These are phyloP conservation scores for Pythium utonaiense DNA, from an alignment of 352 stramenopile genomes.

Conservation along the genomic window DNA sequence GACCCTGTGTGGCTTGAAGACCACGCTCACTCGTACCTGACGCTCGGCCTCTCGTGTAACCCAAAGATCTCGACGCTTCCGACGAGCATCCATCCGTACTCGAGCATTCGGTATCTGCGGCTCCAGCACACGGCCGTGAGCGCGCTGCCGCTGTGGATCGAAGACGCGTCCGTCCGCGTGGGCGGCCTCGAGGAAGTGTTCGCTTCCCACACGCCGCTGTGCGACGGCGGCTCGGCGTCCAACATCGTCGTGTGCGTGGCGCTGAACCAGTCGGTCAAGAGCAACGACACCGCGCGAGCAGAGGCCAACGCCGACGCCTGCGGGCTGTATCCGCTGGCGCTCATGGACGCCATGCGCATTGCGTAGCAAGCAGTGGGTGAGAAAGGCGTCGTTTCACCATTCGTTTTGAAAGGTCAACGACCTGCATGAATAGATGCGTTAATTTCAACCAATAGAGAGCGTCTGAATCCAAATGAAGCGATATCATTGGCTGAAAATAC, in stretches of 20 bases:
- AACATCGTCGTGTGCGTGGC: not conserved
- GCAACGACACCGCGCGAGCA: not conserved
- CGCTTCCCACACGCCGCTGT: constrained; percentile 7
- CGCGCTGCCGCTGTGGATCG: constrained; percentile 6
- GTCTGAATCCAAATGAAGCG: not conserved
- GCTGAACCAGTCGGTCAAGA: not conserved
- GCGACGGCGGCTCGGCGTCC: not conserved
- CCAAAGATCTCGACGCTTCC: constrained; percentile 1
- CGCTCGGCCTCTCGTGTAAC: constrained; percentile 13
- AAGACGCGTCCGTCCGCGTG: not conserved
- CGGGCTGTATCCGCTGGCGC: constrained; percentile 3
- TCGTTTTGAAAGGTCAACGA: not conserved
- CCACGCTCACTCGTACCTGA: constrained; percentile 8
- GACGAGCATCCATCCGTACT: not conserved
- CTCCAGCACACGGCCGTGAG: constrained; percentile 14
- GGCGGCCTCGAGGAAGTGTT: not conserved
- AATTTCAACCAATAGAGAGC: not conserved
- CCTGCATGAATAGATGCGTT: not conserved
- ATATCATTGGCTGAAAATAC: constrained; percentile 1
- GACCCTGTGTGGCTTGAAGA: constrained; percentile 1
- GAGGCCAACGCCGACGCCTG: not conserved
- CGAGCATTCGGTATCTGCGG: constrained; percentile 6
- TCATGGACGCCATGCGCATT: constrained; percentile 1
- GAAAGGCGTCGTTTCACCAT: not conserved
- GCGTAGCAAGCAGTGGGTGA: too few relatives aligned